A percentile compares a stretch with the other conserved stretches of the same genome.
phyloP scores from a whole-genome alignment of 768 basidiomycete species.

The Macrolepiota dolichaula region DNA sequence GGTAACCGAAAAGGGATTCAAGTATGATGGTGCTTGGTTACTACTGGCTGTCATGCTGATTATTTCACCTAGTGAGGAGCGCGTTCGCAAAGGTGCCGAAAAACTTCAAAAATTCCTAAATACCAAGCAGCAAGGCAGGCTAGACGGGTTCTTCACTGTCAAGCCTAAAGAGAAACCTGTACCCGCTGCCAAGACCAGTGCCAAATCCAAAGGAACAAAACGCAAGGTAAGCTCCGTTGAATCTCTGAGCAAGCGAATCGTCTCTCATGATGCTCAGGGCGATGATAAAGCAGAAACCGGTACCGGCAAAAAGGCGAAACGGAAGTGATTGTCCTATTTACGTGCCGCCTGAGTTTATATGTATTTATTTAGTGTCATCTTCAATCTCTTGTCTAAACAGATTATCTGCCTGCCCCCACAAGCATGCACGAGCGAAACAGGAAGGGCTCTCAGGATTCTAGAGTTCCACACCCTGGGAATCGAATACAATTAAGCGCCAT shows the following conservation, averaged over 20 bases:
- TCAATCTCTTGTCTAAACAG: too few relatives aligned
- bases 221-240: constrained; percentile 46
- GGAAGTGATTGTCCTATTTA: constrained; percentile 7
- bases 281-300: constrained; percentile 37
- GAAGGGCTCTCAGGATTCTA: neutral
- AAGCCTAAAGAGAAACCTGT: constrained; percentile 52
- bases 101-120: constrained; percentile 85
- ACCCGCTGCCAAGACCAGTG: constrained; percentile 20
- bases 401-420: too few relatives aligned
- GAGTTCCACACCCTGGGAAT: neutral
- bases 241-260: neutral
- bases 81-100: constrained; percentile 92
- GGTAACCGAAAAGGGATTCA: constrained; percentile 95
- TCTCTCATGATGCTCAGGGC: constrained; percentile 24
- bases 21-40: constrained; percentile 45
- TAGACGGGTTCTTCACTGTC: constrained; percentile 92
- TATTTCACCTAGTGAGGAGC: constrained; percentile 73
- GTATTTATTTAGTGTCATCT: neutral
- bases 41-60: constrained; percentile 5
- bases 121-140: constrained; percentile 92
- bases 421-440: too few relatives aligned
- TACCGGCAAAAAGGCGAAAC: constrained; percentile 13
- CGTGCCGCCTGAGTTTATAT: neutral
- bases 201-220: constrained; percentile 35
- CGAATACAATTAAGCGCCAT: neutral